Base-by-base conservation (phyloP, 306 rosid genomes). In the Glycine soja region DNA sequence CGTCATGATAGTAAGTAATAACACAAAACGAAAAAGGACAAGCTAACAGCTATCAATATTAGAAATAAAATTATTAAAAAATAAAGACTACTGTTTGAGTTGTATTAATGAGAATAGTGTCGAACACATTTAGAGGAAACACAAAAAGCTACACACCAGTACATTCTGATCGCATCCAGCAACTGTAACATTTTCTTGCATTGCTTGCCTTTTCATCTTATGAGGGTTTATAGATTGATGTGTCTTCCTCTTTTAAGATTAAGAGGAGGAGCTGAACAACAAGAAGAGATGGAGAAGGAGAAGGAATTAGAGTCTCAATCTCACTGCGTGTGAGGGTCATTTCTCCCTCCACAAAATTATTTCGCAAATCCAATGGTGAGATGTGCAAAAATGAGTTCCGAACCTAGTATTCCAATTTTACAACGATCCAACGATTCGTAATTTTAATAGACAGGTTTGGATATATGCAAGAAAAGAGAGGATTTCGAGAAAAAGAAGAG, bases 191-290 rank as follows among this genome's bases (percentile, higher is more conserved):
- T 84, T 83, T 71, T 56, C 81, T 71, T 77, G 75, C 76, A 65
- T 80, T 24, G 54, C 82, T 72, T 53, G 74, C 73, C 84, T 81
- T 81, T 86, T 88, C 62, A 67, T 74, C 74, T 79, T 78, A 24
- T 46, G 80, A 45, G 64, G 81, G 6, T 80, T 84, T 52, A 38
- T 52, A 14, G 75, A 75, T 9, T 56, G 90, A 70, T 16, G 65
- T 14, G 74, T 82, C 80, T 88, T 88, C 74, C 97, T 90, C 85
- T 91, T 92, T 91, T 92, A 40, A 24, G 30, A 24, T 80, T 11
- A 32, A 8, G 79, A 79, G 59, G 76, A 38, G 85, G 16, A 32
- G 10, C 91, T 85, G 87, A 76, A 73, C 68, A 77, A 59, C 76
- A 62, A 80, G 10, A 64, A 57, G 36, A n/a, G n/a, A n/a, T n/a